Base-by-base conservation (phyloP, 192 early-diverging fungal species). In the Chytriomyces sp. region DNA sequence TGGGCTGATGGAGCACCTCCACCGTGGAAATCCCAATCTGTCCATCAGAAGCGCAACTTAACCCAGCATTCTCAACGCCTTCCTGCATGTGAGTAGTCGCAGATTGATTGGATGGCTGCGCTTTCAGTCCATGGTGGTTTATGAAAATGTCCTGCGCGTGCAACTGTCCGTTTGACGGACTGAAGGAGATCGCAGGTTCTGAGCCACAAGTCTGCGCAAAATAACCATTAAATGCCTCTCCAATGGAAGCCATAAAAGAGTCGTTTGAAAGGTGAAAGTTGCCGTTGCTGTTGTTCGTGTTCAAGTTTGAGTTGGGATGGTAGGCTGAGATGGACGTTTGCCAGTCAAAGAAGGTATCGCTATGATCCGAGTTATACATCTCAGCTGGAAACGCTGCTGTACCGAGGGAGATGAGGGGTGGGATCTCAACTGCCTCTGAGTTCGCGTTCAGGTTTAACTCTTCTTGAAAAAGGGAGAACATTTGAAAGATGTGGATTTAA, bases 1-100 rank as follows among this genome's bases (percentile, higher is more conserved):
- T 53, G 30, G 2, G 26, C 52, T 28, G 32, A 53, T 55, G 66
- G 66, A 68, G 33, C 14, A 68, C 66, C 6, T 68, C 66, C 32
- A 53, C 66, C 66, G 56, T 68, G 3, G 66, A 68, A 33, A 68
- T 68, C 52, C 53, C 56, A 10, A 68, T n/a, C 25, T 14, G 22
- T 5, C 32, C 34, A 34, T 56, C 36, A 19, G n/a, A 30, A 7
- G 49, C 32, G 19, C 28, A 5, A 56, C 36, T 19, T 56, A 68
- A 52, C 7, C 36, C 32, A 26, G 66, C 14, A 8, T 32, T 31
- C n/a, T 64, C 26, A 17, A 22, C 39, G 38, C 34, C 34, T 49
- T 64, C 63, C 2, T 38, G 8, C n/a, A 31, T 34, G 2, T 39
- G 37, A 17, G 49, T 28, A 26, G 49, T 33, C 19, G 31, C n/a